Conservation (phyloP, 768 basidiomycete species). For the Tricholoma terreum region DNA sequence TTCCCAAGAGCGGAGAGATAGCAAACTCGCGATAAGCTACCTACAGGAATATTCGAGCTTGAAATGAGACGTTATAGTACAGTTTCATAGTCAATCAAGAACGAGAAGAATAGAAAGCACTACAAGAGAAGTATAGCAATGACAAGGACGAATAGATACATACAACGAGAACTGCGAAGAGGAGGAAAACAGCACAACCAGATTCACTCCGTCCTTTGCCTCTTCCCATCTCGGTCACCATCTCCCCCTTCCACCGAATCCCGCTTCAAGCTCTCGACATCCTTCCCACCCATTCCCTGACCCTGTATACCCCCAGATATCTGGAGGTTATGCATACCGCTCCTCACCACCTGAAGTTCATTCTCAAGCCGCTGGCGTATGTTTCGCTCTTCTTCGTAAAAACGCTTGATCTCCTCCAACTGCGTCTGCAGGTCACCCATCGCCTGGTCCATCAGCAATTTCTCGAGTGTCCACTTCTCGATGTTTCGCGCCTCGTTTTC, state of each 20-base stretch:
- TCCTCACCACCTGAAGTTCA: slow-evolving; percentile 57
- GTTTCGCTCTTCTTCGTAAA: slow-evolving; percentile 77
- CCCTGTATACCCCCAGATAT: neutral
- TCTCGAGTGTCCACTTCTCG: slow-evolving; percentile 93
- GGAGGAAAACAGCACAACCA: neutral
- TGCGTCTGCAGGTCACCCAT: slow-evolving; percentile 85
- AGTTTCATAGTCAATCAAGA: neutral
- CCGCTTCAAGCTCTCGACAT: slow-evolving; percentile 13
- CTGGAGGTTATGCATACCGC: slow-evolving; percentile 20
- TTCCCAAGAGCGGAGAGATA: no score
- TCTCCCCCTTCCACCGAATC: slow-evolving; percentile 13
- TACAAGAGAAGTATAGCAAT: neutral
- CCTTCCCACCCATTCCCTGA: slow-evolving; percentile 2
- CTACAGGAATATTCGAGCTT: no score
- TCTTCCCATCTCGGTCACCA: slow-evolving; percentile 24
- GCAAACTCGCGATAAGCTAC: neutral
- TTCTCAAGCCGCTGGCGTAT: slow-evolving; percentile 56
- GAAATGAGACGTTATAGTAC: no score
- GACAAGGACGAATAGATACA: neutral
- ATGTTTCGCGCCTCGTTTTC: slow-evolving; percentile 89
- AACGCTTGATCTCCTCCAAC: slow-evolving; percentile 74
- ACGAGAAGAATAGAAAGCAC: neutral
- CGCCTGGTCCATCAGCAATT: slow-evolving; percentile 87
- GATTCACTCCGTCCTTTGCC: slow-evolving; percentile 40
- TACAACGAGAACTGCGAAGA: neutral